Percentiles rank a stretch among this genome's conserved stretches.
Conservation (phyloP, 2,329 filamentous ascomycete genomes). For the Rutstroemia sp. region DNA sequence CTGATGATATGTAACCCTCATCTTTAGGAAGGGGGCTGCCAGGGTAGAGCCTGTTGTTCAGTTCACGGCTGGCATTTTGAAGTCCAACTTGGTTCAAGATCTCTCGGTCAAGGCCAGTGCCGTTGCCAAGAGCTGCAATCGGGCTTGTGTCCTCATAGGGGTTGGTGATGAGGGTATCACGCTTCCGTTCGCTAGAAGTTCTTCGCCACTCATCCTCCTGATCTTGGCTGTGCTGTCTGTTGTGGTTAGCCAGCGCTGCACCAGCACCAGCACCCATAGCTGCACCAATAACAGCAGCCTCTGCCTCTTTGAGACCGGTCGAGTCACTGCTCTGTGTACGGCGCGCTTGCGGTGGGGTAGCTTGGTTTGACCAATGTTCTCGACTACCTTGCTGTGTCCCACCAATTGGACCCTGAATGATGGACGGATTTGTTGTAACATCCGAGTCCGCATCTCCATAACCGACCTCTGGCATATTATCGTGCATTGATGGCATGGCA, state of each 20-base stretch:
- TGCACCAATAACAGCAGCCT: constrained; percentile 36
- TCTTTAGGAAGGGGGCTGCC: constrained; percentile 61
- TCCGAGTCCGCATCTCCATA: constrained; percentile 55
- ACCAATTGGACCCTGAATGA: constrained; percentile 67
- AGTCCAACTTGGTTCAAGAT: constrained; percentile 34
- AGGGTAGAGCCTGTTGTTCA: constrained; percentile 29
- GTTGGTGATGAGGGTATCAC: constrained; percentile 60
- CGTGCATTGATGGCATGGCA: constrained; percentile 58
- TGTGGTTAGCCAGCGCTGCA: constrained; percentile 45
- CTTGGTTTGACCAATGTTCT: constrained; percentile 49
- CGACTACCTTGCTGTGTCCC: constrained; percentile 20
- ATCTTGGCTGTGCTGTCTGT: constrained; percentile 47
- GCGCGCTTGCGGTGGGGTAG: constrained; percentile 38
- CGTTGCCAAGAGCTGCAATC: constrained; percentile 37
- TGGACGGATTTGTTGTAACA: constrained; percentile 76
- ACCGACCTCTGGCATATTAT: constrained; percentile 73
- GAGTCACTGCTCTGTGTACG: constrained; percentile 12
- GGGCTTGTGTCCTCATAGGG: constrained; percentile 60
- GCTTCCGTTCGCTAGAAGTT: constrained; percentile 54
- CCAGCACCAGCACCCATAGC: constrained; percentile 48
- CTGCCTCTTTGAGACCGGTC: constrained; percentile 25
- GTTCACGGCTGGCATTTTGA: constrained; percentile 34
- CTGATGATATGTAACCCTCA: constrained; percentile 86
- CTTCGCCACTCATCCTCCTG: constrained; percentile 59
- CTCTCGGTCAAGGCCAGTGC: constrained; percentile 33